These are phyloP conservation scores for Penicillium brasilianum DNA, from an alignment of 2,329 filamentous ascomycete genomes.

Conservation along the genomic window DNA sequence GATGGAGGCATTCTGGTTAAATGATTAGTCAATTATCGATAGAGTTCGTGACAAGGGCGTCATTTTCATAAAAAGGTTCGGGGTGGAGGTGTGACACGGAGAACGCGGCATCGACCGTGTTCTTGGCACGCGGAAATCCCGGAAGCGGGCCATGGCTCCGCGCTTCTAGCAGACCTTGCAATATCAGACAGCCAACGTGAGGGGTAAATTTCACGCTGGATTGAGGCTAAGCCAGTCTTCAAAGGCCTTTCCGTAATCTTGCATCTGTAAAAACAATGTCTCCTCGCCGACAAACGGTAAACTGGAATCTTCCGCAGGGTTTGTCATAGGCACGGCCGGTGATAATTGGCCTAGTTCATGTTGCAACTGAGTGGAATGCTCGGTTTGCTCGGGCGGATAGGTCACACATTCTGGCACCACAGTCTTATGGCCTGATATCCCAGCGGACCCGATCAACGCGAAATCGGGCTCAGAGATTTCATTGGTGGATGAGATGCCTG, in stretches of 20 bases:
- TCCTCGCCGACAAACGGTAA: constrained; percentile 26
- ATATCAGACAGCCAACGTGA: neutral
- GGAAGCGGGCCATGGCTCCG: constrained; percentile 26
- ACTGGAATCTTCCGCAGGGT: constrained; percentile 8
- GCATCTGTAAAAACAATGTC: constrained; percentile 39
- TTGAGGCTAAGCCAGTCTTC: constrained; percentile 42
- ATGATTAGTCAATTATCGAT: neutral
- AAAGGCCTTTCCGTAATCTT: constrained; percentile 45
- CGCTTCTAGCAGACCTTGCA: neutral
- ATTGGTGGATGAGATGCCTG: constrained; percentile 7
- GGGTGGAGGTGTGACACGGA: constrained; percentile 4
- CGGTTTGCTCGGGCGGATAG: constrained; percentile 41
- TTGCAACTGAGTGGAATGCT: constrained; percentile 15
- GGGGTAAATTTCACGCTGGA: constrained; percentile 12
- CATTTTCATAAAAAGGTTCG: neutral
- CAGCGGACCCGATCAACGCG: constrained; percentile 45
- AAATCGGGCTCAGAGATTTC: constrained; percentile 38
- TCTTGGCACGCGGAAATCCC: constrained; percentile 10
- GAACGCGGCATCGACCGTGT: neutral
- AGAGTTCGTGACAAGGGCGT: neutral
- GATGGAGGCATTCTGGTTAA: constrained; percentile 29
- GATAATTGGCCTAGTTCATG: constrained; percentile 12
- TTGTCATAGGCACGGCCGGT: constrained; percentile 14
- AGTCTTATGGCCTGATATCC: constrained; percentile 47
- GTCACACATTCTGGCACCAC: constrained; percentile 42